Evolutionary conservation across 1,284 basidiomycete genomes (phyloP), one percentile per base, ranked within the genome.

Genomic region (Stereum hirsutum): DNA sequence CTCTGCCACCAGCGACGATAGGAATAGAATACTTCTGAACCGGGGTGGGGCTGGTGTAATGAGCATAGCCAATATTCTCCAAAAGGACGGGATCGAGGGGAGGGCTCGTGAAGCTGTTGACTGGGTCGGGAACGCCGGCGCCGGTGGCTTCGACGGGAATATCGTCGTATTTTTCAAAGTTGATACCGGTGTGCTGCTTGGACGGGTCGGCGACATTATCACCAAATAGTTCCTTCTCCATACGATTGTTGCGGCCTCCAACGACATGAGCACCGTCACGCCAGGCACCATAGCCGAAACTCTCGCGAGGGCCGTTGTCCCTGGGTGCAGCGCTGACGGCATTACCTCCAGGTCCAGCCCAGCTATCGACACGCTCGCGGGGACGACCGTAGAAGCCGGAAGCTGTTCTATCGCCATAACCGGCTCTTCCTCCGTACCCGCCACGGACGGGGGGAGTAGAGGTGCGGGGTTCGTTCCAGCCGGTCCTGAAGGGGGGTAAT

Each of bases 21-120:
- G 95, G 96, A 59, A 99, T 90, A 55, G 96, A 99, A 68, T 98
- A 97, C 75, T 99, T 99, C 78, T 99, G 96, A 52, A 99, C 96
- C 21, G 95, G 95, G 42, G 95, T 99, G 17, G 95, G 95, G 43
- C 83, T 91, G 50, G 81, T 82, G 76, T 99, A 99, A 66, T 81
- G 89, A 59, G 96, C 89, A 62, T 79, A 85, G 43, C 74, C 72
- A 58, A 99, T 99, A 70, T 99, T 99, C 65, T 96, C 91, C 50
- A 99, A 73, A 24, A 99, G 80, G 60, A 95, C 86, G 35, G 87
- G 78, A 66, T 99, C 92, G 58, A 99, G 73, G 51, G 93, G 94
- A 39, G 93, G 86, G 58, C 74, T 80, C 45, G 84, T 87, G 70
- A 99, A 99, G 46, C 82, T 76, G 51, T 65, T 78, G 54, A 98